These are phyloP conservation scores for Cymbopogon citratus DNA, from an alignment of 176 grass and related monocot genomes.

Conservation along the genomic window DNA sequence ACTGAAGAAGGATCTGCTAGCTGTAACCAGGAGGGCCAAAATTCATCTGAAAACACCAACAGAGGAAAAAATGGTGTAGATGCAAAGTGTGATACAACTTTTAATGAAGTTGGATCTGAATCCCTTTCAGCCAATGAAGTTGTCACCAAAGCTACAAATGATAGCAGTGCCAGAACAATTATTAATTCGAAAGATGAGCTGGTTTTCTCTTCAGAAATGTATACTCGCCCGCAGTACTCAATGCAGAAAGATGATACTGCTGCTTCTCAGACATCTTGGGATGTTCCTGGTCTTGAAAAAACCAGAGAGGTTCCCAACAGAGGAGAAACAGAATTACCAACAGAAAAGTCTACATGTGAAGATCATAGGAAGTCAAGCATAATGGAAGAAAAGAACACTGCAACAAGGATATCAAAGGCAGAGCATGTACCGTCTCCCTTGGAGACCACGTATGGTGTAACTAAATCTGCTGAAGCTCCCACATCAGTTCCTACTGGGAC, in stretches of 20 bases:
- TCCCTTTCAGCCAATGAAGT: conserved; percentile 27
- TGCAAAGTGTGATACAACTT: conserved; percentile 4
- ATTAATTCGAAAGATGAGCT: conserved; percentile 3
- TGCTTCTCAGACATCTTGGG: conserved; percentile 12
- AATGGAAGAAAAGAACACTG: conserved; percentile 11
- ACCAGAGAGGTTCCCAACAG: neutral
- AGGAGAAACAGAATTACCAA: conserved; percentile 16
- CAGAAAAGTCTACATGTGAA: conserved; percentile 30
- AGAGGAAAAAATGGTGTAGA: conserved; percentile 12
- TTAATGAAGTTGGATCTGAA: conserved; percentile 2
- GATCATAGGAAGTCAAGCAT: conserved; percentile 3
- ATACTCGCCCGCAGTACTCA: neutral
- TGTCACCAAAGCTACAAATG: conserved; percentile 12
- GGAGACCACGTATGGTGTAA: conserved; percentile 13
- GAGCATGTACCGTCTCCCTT: conserved; percentile 21
- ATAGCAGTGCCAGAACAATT: neutral
- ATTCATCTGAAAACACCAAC: conserved; percentile 7
- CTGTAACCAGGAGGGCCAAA: conserved; percentile 16
- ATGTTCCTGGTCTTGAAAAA: conserved; percentile 7
- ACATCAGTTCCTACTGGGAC: conserved; percentile 12
- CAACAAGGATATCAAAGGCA: conserved; percentile 19
- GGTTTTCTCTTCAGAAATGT: conserved; percentile 20
- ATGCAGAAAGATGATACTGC: conserved; percentile 6
- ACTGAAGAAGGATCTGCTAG: conserved; percentile 12
- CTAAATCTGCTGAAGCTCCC: conserved; percentile 26